Conservation (phyloP, 768 basidiomycete species). For the Multifurca ochricompacta region DNA sequence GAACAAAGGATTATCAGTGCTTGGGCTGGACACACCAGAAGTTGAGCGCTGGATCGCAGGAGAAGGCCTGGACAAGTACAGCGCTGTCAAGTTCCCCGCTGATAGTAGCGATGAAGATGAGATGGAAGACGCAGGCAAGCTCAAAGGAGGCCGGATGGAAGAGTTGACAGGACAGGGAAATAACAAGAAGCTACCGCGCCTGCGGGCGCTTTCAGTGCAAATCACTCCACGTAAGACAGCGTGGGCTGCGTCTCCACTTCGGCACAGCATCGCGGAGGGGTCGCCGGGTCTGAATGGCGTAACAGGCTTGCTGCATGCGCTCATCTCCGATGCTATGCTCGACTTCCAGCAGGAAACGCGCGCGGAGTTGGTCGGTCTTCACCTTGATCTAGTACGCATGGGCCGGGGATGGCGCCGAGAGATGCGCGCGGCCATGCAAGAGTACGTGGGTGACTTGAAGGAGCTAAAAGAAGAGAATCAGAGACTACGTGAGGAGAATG, state of each 20-base stretch:
- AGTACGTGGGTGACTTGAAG: conserved; percentile 49
- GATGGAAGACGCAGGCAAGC: conserved; percentile 24
- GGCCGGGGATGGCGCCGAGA: conserved; percentile 62
- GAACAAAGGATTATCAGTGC: conserved; percentile 21
- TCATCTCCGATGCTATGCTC: conserved; percentile 64
- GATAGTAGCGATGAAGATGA: conserved; percentile 35
- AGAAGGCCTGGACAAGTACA: conserved; percentile 24
- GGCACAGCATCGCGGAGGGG: conserved; percentile 35
- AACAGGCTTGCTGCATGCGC: conserved; percentile 54
- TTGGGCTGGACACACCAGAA: conserved; percentile 48
- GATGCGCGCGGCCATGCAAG: conserved; percentile 52
- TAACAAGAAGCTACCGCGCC: conserved; percentile 31
- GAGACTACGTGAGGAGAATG: conserved; percentile 61
- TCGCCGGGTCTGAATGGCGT: conserved; percentile 33
- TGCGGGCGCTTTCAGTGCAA: conserved; percentile 33
- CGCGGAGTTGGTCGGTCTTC: conserved; percentile 66
- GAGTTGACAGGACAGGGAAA: conserved; percentile 42
- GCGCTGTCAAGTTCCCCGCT: conserved; percentile 35
- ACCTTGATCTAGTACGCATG: conserved; percentile 66
- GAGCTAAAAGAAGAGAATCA: conserved; percentile 39
- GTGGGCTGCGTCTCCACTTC: conserved; percentile 25
- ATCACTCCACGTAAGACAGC: conserved; percentile 46
- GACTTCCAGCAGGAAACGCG: conserved; percentile 65
- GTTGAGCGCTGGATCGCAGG: conserved; percentile 46
- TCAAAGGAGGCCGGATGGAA: conserved; percentile 27